Evolutionary conservation across 352 stramenopile genomes (phyloP), one percentile per base, ranked within the genome.

Genomic region (Pythium sp.): DNA sequence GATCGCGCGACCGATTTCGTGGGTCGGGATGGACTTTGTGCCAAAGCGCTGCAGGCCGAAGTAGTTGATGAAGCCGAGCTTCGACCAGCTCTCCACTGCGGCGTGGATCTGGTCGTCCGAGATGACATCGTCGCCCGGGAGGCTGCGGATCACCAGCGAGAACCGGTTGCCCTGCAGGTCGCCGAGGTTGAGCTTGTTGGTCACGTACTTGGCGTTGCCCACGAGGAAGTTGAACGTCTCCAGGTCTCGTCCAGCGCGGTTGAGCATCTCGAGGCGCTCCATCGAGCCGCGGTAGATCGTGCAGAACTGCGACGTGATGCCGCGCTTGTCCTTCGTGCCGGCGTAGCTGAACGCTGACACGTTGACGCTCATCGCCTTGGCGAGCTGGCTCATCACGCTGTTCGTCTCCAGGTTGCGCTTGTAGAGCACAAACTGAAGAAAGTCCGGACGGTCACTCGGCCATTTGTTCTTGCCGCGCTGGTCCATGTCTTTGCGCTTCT

Each of bases 41-140:
- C 84, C 97, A 77, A 98, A 99, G 72, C 95, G 86, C 81, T 99
- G 97, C 58, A 99, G 86, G 3, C 97, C 97, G 81, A 99, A 99
- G 82, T 99, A 99, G 72, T 99, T 99, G 70, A 99, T 96, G 76
- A 99, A 99, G 7, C 97, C 97, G 32, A 78, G 70, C 5, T 67
- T n/a, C 5, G 76, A 71, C 87, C 92, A 98, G 57, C 73, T 92
- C 12, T 76, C 67, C 41, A 97, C 82, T 0, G 86, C 86, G n/a
- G 68, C 67, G 49, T 91, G 72, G 58, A 96, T 75, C 18, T 87
- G 70, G 0, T 81, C 72, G 49, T 90, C 81, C 14, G 86, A 82
- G 11, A 98, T 78, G 8, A 79, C 66, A 4, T 71, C 55, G 15
- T 81, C 73, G 20, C 68, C 59, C 4, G 86, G 87, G 34, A 98